Evolutionary conservation across 495 filamentous ascomycete genomes (phyloP).

Genomic region (Gamarada debralockiae): DNA sequence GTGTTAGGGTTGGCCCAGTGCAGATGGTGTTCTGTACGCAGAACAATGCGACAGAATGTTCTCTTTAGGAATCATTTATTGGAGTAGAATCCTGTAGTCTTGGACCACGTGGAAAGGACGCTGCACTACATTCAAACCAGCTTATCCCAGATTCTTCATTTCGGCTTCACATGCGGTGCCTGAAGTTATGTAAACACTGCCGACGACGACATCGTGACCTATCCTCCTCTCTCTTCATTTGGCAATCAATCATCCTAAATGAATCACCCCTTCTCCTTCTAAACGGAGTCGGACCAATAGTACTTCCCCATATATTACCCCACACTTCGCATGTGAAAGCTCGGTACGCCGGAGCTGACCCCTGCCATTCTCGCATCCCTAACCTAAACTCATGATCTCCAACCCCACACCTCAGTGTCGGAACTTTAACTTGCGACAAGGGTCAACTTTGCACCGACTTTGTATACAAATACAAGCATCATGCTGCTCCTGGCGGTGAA

Average conservation of each 20-base stretch:
- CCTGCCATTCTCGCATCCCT: too few relatives aligned
- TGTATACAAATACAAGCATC: neutral
- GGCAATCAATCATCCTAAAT: too few relatives aligned
- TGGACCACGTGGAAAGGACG: neutral
- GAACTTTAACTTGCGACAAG: slow-evolving; percentile 21
- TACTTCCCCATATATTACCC: neutral
- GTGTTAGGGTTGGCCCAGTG: slow-evolving; percentile 55
- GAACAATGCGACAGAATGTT: slow-evolving; percentile 34
- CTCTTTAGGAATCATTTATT: neutral
- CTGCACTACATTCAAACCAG: neutral
- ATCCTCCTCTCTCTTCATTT: neutral
- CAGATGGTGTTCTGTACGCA: slow-evolving; percentile 53
- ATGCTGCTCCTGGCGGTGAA: neutral
- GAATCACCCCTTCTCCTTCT: too few relatives aligned
- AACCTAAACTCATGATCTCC: neutral
- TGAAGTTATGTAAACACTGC: too few relatives aligned
- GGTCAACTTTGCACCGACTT: slow-evolving; percentile 20
- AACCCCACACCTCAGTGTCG: slow-evolving; percentile 3
- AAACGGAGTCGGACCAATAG: neutral
- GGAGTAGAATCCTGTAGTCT: neutral
- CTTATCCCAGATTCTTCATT: too few relatives aligned
- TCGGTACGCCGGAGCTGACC: neutral
- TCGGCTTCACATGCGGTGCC: too few relatives aligned
- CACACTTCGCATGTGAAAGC: slow-evolving; percentile 3
- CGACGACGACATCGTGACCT: neutral